These are phyloP conservation scores for Hygrophila difformis DNA, from an alignment of 257 asterid species.

Conservation along the genomic window DNA sequence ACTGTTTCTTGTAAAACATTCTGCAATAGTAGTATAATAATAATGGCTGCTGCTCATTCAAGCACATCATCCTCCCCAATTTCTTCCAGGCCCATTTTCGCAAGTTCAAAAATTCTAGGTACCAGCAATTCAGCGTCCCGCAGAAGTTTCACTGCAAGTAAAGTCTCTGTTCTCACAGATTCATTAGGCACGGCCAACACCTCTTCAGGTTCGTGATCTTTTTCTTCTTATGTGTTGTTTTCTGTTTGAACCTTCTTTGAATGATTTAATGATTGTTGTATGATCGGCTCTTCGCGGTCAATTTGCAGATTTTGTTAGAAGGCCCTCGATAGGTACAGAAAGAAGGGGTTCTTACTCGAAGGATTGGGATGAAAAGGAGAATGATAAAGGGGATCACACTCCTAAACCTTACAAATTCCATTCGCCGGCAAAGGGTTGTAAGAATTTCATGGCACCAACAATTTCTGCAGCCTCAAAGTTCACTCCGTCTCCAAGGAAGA, in stretches of 20 bases:
- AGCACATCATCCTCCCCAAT: slow-evolving; percentile 67
- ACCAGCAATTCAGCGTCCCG: slow-evolving; percentile 29
- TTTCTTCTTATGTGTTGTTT: background rate
- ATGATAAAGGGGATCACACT: slow-evolving; percentile 29
- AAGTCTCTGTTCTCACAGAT: slow-evolving; percentile 44
- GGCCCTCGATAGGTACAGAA: slow-evolving; percentile 28
- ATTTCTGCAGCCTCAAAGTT: slow-evolving; percentile 90
- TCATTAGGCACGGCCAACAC: slow-evolving; percentile 67
- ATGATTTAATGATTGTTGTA: background rate
- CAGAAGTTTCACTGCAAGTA: slow-evolving; percentile 49
- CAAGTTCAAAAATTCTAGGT: slow-evolving; percentile 37
- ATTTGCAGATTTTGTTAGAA: slow-evolving; percentile 24
- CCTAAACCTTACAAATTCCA: slow-evolving; percentile 30
- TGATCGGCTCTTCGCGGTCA: background rate
- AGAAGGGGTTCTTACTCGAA: slow-evolving; percentile 11
- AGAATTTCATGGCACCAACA: slow-evolving; percentile 86
- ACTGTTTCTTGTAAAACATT: too few relatives aligned
- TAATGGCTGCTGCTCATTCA: slow-evolving; percentile 17
- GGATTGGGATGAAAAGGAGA: slow-evolving; percentile 65
- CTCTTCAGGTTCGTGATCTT: slow-evolving; percentile 52
- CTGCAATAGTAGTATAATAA: too few relatives aligned
- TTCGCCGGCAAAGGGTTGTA: slow-evolving; percentile 50
- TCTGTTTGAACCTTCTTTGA: background rate
- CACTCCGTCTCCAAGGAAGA: slow-evolving; percentile 80
- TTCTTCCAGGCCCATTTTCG: slow-evolving; percentile 32